Percentiles rank a stretch among this genome's conserved stretches.
Evolutionary conservation across 495 filamentous ascomycete genomes (phyloP).

Genomic region (Penicillium riverlandense): DNA sequence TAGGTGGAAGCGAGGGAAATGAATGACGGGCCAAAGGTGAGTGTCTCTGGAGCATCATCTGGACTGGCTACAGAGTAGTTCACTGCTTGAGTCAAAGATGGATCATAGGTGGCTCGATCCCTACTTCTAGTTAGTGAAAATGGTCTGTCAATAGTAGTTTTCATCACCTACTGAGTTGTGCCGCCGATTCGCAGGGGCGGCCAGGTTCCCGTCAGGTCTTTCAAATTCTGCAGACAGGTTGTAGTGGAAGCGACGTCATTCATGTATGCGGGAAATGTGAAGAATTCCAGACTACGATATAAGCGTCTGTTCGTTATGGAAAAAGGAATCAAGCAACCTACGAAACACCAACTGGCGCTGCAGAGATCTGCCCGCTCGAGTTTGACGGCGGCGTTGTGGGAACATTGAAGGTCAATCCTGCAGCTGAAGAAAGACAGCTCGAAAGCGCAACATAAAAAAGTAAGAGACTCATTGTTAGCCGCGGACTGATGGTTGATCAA

Average conservation of each 20-base stretch:
- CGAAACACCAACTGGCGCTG: slow-evolving; percentile 47
- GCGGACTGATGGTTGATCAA: too few relatives aligned
- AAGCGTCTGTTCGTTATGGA: background rate
- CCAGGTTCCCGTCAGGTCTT: slow-evolving; percentile 45
- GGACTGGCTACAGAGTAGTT: slow-evolving; percentile 48
- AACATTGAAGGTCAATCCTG: slow-evolving; percentile 5
- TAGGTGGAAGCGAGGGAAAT: slow-evolving; percentile 46
- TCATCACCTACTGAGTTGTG: slow-evolving; percentile 40
- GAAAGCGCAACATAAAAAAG: too few relatives aligned
- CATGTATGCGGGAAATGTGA: slow-evolving; percentile 53
- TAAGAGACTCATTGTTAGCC: too few relatives aligned
- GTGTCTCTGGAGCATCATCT: slow-evolving; percentile 42
- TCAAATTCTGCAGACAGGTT: slow-evolving; percentile 49
- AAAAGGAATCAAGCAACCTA: slow-evolving; percentile 13
- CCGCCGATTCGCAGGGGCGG: slow-evolving; percentile 54
- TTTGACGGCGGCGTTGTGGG: slow-evolving; percentile 9
- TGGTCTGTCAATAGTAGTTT: too few relatives aligned
- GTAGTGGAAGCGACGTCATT: slow-evolving; percentile 45
- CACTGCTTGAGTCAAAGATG: slow-evolving; percentile 41
- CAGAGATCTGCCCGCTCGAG: slow-evolving; percentile 8
- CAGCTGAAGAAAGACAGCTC: background rate
- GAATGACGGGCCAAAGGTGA: slow-evolving; percentile 52
- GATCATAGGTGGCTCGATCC: slow-evolving; percentile 49
- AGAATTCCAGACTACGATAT: slow-evolving; percentile 45
- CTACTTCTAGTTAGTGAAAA: slow-evolving; percentile 3